phyloP scores from a whole-genome alignment of 179 eudicot species.

The Sideroxylon spinosum region DNA sequence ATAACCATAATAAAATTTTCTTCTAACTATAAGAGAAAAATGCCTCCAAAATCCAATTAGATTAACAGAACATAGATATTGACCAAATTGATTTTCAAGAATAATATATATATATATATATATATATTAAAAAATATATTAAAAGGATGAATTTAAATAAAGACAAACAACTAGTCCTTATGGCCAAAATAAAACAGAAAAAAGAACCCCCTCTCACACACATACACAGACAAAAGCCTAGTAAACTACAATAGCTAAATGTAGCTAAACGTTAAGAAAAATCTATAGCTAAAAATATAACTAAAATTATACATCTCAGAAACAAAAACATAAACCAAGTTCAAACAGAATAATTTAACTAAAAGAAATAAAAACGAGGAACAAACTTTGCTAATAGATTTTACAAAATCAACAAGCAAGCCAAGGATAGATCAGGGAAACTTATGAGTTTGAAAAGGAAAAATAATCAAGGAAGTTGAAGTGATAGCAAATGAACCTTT shows the following conservation, averaged over 20 bases:
- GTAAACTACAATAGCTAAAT: neutral
- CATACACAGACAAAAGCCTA: neutral
- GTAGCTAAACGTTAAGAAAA: neutral
- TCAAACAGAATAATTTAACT: neutral
- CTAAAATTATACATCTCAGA: neutral
- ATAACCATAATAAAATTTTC: neutral
- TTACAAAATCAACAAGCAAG: neutral
- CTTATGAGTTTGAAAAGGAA: neutral
- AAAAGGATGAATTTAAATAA: neutral
- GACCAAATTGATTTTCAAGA: neutral
- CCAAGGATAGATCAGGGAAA: neutral
- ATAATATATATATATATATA: neutral
- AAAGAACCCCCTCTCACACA: neutral
- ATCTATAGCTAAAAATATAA: neutral
- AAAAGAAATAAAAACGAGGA: neutral
- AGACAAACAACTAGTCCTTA: too few species aligned
- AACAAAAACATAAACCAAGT: neutral
- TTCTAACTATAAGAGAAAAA: neutral
- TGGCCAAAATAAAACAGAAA: neutral
- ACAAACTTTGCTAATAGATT: neutral
- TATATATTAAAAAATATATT: too few species aligned
- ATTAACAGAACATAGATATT: neutral
- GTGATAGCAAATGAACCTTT: neutral
- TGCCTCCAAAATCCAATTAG: neutral
- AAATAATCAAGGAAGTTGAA: neutral